Base-by-base conservation (phyloP, 2,329 filamentous ascomycete species). In the Penicillium sp. region DNA sequence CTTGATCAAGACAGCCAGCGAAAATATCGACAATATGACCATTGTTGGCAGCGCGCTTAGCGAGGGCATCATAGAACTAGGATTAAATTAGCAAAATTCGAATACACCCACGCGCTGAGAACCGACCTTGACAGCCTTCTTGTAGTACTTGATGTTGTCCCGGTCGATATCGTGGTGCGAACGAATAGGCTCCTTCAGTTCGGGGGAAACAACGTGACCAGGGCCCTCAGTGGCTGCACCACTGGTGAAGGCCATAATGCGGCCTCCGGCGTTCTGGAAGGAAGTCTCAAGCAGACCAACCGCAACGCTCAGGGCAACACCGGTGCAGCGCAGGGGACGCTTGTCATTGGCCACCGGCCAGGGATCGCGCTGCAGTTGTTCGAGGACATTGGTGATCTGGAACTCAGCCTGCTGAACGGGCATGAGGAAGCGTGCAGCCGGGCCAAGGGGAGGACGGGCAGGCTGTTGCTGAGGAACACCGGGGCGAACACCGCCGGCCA, bases 81-180 rank as follows among this genome's bases (percentile, higher is more conserved):
- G 33, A 15, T n/a, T 21, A 8, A 12, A 41, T 74, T 58, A 74
- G 66, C 45, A 49, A 17, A 17, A 29, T 38, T 9, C 31, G 54
- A 35, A 36, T n/a, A 23, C n/a, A 23, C 13, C 12, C 23, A 21
- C 41, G 51, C n/a, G 19, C 19, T n/a, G 21, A 42, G 49, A 27
- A 27, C 81, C 58, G 75, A 91, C 89, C 86, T 97, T 99, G 50
- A 97, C 78, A 23, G 94, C 94, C 79, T 99, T 99, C 83, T 99
- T 99, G 80, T 96, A 97, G 79, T 97, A 97, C 77, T 99, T 99
- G 79, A 96, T 96, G 74, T 97, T 97, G 77, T 99, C 94, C 57
- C 93, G 87, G 74, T 99, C 94, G 75, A 99, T 99, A 70, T 99
- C 94, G 77, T 99, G 94, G 78, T 99, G 94, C 42, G 93, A 97